phyloP scores from a whole-genome alignment of 208 protist genomes.

The Trypanosoma vivax region DNA sequence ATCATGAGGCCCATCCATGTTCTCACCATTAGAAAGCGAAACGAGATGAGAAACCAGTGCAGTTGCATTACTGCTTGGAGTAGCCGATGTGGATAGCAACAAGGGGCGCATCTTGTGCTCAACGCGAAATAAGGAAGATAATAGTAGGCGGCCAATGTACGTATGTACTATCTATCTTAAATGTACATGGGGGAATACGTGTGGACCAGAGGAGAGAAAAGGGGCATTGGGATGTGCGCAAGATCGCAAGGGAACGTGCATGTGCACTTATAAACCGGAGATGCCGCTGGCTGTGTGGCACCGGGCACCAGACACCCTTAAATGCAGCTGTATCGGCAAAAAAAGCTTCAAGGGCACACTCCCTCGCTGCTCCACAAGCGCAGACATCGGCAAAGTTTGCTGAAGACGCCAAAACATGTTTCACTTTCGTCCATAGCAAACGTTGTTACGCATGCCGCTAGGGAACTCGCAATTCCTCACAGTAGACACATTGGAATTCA shows the following conservation, averaged over 20 bases:
- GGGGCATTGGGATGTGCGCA: no score
- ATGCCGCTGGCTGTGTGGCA: no score
- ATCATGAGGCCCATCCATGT: constrained; percentile 1
- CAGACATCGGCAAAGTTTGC: no score
- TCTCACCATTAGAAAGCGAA: not conserved
- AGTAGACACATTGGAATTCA: not conserved
- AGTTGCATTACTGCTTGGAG: constrained; percentile 8
- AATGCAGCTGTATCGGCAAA: no score
- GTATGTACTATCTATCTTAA: not conserved
- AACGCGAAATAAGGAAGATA: no score
- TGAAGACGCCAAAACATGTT: not conserved
- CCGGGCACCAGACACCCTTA: no score
- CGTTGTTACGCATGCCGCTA: not conserved
- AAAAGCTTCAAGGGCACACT: no score
- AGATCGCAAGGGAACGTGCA: no score
- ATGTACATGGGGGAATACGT: not conserved
- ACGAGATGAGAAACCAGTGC: constrained; percentile 8
- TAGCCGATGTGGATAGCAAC: constrained; percentile 4
- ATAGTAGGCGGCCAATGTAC: no score
- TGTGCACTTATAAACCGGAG: no score
- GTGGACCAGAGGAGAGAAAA: no score
- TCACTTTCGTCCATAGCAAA: not conserved
- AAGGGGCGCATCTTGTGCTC: constrained; percentile 11
- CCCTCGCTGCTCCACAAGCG: no score
- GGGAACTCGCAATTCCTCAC: not conserved